phyloP scores from a whole-genome alignment of 116 monocot genomes.

The Trichopus zeylanicus region DNA sequence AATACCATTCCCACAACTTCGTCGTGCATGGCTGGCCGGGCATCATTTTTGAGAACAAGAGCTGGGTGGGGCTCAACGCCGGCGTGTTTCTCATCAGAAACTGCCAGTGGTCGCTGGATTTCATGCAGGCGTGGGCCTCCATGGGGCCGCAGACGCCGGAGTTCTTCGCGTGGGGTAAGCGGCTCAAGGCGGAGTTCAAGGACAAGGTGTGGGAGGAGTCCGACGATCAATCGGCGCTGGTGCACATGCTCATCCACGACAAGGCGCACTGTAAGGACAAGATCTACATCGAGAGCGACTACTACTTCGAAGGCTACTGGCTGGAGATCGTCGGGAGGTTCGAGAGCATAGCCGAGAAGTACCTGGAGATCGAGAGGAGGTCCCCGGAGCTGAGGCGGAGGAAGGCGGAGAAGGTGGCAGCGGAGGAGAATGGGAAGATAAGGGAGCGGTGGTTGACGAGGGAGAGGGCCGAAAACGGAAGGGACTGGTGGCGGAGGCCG shows the following conservation, averaged over 20 bases:
- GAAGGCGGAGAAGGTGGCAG: slow-evolving; percentile 36
- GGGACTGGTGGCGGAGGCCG: slow-evolving; percentile 33
- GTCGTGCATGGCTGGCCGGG: slow-evolving; percentile 73
- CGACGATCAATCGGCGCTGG: slow-evolving; percentile 77
- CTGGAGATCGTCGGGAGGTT: slow-evolving; percentile 56
- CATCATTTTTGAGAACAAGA: slow-evolving; percentile 33
- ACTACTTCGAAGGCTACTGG: slow-evolving; percentile 85
- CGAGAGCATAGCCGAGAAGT: slow-evolving; percentile 26
- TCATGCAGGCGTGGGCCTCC: slow-evolving; percentile 62
- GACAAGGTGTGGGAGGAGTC: slow-evolving; percentile 62
- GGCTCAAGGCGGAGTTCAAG: slow-evolving; percentile 29
- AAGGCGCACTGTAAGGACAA: slow-evolving; percentile 41
- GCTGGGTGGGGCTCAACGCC: slow-evolving; percentile 78
- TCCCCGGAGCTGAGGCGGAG: slow-evolving; percentile 20
- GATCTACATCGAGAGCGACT: slow-evolving; percentile 61
- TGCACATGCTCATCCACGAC: slow-evolving; percentile 46
- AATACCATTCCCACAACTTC: slow-evolving; percentile 28
- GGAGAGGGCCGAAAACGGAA: slow-evolving; percentile 16
- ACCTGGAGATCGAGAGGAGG: slow-evolving; percentile 34
- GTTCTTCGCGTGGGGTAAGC: slow-evolving; percentile 51
- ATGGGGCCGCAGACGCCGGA: slow-evolving; percentile 65
- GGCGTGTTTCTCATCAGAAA: slow-evolving; percentile 88
- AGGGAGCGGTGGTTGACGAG: slow-evolving; percentile 10
- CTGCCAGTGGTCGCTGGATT: slow-evolving; percentile 94
- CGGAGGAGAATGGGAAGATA: slow-evolving; percentile 9